phyloP scores from a whole-genome alignment of 2,329 filamentous ascomycete genomes.

The Diplodia seriata region DNA sequence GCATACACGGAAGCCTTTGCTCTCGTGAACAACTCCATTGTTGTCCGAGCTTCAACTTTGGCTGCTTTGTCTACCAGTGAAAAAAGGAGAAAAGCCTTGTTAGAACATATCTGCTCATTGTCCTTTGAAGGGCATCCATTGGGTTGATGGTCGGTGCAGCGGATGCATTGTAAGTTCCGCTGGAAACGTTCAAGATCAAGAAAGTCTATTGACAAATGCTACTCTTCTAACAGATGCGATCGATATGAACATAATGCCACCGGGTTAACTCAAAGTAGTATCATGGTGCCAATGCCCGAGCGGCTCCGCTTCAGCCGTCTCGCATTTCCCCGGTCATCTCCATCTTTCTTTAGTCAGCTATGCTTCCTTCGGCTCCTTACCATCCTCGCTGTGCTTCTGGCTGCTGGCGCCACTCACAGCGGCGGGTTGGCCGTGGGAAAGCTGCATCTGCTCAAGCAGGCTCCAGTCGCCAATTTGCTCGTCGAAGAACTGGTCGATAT shows the following conservation, averaged over 20 bases:
- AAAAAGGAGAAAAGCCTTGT: no score
- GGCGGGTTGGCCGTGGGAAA: conserved; percentile 20
- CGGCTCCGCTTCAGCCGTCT: not conserved
- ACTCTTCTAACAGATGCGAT: not conserved
- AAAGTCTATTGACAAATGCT: not conserved
- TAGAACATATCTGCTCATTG: no score
- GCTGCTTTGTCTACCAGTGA: no score
- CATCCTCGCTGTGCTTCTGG: conserved; percentile 36
- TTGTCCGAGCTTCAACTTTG: no score
- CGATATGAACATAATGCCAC: not conserved
- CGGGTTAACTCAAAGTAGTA: not conserved
- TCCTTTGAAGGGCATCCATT: no score
- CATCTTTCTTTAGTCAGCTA: not conserved
- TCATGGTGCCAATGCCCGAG: not conserved
- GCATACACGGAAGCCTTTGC: no score
- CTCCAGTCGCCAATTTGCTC: conserved; percentile 64
- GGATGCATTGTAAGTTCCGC: not conserved
- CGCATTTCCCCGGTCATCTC: no score
- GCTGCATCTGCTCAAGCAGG: conserved; percentile 41
- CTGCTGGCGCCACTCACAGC: conserved; percentile 34
- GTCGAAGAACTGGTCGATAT: conserved; percentile 63
- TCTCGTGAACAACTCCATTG: no score
- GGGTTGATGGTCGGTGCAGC: no score
- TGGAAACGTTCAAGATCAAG: not conserved
- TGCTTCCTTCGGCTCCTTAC: conserved; percentile 29